Conservation (phyloP, 208 protist genomes). For the Balamuthia mandrillaris region DNA sequence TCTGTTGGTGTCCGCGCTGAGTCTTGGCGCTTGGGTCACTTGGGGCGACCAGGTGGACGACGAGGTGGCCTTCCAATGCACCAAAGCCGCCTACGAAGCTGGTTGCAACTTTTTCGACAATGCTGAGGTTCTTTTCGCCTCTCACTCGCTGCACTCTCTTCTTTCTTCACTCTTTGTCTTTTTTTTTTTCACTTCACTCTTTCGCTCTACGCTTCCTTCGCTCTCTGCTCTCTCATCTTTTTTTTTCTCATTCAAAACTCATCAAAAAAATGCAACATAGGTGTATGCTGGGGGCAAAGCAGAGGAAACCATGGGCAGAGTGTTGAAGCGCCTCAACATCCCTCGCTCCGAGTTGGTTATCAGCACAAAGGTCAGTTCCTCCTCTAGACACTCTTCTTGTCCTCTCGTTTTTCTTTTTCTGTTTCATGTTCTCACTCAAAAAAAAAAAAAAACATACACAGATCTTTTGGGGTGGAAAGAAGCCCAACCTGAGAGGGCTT, state of each 20-base stretch:
- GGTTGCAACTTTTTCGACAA: slow-evolving; percentile 61
- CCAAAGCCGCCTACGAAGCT: slow-evolving; percentile 36
- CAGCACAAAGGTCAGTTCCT: slow-evolving; percentile 51
- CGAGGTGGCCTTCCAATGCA: slow-evolving; percentile 38
- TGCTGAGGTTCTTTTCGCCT: too few species aligned
- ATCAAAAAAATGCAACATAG: too few species aligned
- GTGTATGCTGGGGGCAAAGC: slow-evolving; percentile 40
- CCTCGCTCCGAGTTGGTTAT: slow-evolving; percentile 50
- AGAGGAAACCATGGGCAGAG: slow-evolving; percentile 47
- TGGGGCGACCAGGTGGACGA: slow-evolving; percentile 32
- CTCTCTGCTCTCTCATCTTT: too few species aligned
- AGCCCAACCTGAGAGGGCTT: slow-evolving; percentile 46
- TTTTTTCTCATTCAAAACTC: neutral
- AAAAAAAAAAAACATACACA: neutral
- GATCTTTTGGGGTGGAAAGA: neutral
- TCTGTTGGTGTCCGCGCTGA: slow-evolving; percentile 45
- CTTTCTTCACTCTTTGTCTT: neutral
- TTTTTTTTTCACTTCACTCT: slow-evolving; percentile 16
- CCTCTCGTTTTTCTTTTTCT: neutral
- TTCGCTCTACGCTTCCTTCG: neutral
- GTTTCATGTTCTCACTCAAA: neutral
- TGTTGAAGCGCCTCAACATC: slow-evolving; percentile 32
- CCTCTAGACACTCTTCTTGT: neutral
- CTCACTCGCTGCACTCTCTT: too few species aligned
- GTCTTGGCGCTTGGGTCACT: slow-evolving; percentile 54